Evolutionary conservation across 768 basidiomycete species (phyloP).

Genomic region (Tubosaeta sp.): DNA sequence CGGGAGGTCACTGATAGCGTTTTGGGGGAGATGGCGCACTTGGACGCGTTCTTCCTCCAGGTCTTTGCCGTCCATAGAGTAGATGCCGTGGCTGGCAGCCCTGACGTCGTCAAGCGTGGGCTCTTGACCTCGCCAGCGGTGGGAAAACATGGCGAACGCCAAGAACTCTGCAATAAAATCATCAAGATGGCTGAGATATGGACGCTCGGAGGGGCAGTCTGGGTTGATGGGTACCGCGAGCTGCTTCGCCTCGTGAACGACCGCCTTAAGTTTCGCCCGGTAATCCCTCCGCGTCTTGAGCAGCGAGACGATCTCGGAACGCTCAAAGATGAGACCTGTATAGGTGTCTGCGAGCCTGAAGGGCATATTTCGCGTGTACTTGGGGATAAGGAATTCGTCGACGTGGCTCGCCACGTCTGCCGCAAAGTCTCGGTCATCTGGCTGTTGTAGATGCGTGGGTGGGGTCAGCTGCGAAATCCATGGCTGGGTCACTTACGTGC

Average conservation of each 20-base stretch:
- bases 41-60: background rate
- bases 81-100: conserved; percentile 12
- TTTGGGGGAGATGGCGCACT: background rate
- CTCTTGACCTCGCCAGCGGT: conserved; percentile 22
- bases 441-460: background rate
- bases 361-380: conserved; percentile 17
- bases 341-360: conserved; percentile 25
- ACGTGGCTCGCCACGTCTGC: conserved; percentile 13
- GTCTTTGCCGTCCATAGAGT: conserved; percentile 8
- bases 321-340: conserved; percentile 20
- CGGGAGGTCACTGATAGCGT: background rate
- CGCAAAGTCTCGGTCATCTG: conserved; percentile 4
- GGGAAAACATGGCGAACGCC: conserved; percentile 27
- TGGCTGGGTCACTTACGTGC: conserved; percentile 3
- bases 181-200: conserved; percentile 2
- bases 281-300: conserved; percentile 16
- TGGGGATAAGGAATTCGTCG: conserved; percentile 12
- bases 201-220: background rate
- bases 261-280: conserved; percentile 1
- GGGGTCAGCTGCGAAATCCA: background rate
- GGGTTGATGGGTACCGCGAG: background rate
- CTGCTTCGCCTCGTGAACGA: background rate
- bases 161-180: conserved; percentile 18
- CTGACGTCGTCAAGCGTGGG: conserved; percentile 15
- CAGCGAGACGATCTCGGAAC: conserved; percentile 12